These are phyloP conservation scores for Suhomyces prunicola DNA, from an alignment of 805 yeast species.

Conservation along the genomic window DNA sequence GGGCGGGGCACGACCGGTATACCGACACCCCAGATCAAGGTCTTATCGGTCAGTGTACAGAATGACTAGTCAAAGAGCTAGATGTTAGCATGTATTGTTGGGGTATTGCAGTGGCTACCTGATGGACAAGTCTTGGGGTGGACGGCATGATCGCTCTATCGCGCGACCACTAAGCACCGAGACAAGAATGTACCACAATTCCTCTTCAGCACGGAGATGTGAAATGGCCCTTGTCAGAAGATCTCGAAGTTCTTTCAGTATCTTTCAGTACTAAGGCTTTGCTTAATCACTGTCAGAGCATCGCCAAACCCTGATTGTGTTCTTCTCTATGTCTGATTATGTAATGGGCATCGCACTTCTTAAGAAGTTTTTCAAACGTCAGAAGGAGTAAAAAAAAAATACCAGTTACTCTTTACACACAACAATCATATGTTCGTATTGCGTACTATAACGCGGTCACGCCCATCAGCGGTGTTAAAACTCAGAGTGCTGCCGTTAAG, in stretches of 20 bases:
- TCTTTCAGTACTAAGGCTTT: not conserved
- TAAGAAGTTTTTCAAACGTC: not conserved
- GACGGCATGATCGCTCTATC: not conserved
- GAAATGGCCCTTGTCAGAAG: not conserved
- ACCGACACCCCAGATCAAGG: not conserved
- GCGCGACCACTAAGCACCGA: not conserved
- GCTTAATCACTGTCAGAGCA: not conserved
- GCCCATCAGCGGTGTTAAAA: not conserved
- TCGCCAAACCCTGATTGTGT: not conserved
- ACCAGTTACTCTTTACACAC: not conserved
- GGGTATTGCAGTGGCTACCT: not conserved
- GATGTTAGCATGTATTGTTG: not conserved
- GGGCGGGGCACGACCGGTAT: not conserved
- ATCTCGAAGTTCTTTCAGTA: not conserved
- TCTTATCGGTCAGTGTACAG: not conserved
- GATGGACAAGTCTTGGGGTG: not conserved
- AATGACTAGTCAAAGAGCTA: not conserved
- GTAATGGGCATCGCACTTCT: not conserved
- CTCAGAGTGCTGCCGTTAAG: not conserved
- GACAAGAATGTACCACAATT: not conserved
- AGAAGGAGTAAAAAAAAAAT: not conserved
- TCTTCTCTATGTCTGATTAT: not conserved
- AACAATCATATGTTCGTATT: not conserved
- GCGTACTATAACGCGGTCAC: not conserved
- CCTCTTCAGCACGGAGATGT: not conserved